Evolutionary conservation across 106 monocot genomes (phyloP).

Genomic region (Vanilla planifolia): DNA sequence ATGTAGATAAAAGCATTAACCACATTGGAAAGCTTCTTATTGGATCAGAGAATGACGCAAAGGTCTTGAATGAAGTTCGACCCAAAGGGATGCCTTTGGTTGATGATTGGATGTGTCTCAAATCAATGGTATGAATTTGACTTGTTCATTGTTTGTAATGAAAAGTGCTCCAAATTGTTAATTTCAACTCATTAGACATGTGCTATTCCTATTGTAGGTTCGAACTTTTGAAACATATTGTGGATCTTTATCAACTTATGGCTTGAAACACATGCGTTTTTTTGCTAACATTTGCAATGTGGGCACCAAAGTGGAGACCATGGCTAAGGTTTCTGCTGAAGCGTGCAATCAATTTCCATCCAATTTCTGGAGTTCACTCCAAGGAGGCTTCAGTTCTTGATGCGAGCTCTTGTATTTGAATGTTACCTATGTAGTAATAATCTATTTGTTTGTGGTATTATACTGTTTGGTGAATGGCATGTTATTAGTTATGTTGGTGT

Average conservation of each 20-base stretch:
- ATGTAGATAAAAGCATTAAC: conserved; percentile 74
- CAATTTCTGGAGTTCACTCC: conserved; percentile 74
- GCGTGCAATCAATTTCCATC: conserved; percentile 53
- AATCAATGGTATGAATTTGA: conserved; percentile 55
- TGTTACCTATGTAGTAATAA: no score
- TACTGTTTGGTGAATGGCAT: no score
- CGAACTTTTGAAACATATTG: conserved; percentile 76
- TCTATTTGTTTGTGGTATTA: no score
- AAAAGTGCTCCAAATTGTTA: no score
- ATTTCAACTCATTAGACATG: no score
- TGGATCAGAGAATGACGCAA: conserved; percentile 43
- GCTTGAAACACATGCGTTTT: conserved; percentile 97
- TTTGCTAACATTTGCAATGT: conserved; percentile 94
- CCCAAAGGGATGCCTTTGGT: conserved; percentile 58
- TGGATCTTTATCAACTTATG: conserved; percentile 92
- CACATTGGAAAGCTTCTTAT: conserved; percentile 77
- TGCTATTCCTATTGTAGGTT: no score
- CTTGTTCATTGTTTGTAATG: neutral
- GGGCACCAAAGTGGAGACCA: conserved; percentile 45
- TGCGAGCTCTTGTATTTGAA: no score
- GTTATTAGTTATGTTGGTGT: no score
- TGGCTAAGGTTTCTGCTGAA: conserved; percentile 64
- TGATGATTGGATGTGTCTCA: conserved; percentile 89
- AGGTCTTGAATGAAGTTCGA: conserved; percentile 46
- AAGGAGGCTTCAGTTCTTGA: conserved; percentile 77